These are phyloP conservation scores for Prosopis cineraria DNA, from an alignment of 306 rosid genomes.

Conservation along the genomic window DNA sequence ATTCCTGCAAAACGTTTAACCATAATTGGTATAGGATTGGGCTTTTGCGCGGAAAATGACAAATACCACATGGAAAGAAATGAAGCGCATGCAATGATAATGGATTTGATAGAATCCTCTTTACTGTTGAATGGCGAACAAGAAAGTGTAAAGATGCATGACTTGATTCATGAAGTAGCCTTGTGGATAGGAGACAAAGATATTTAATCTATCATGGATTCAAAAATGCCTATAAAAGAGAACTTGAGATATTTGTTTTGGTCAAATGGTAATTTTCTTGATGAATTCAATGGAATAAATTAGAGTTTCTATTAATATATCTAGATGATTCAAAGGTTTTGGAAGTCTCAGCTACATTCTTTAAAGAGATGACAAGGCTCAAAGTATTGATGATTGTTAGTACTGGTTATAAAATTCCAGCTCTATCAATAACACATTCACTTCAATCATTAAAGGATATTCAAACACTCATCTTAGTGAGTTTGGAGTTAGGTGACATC, in stretches of 20 bases:
- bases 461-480: too few relatives aligned
- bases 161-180: constrained; percentile 23
- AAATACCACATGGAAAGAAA: background rate
- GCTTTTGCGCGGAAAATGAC: background rate
- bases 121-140: background rate
- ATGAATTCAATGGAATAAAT: constrained; percentile 2
- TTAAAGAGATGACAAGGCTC: constrained; percentile 6
- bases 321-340: too few relatives aligned
- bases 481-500: background rate
- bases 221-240: background rate
- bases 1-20: background rate
- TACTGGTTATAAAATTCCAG: too few relatives aligned
- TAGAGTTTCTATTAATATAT: constrained; percentile 1
- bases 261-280: background rate
- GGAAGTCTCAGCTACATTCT: background rate
- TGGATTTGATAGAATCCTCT: constrained; percentile 16
- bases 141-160: constrained; percentile 29
- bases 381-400: constrained; percentile 2
- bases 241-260: constrained; percentile 11
- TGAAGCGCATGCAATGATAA: background rate
- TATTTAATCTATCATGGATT: background rate
- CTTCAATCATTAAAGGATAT: too few relatives aligned
- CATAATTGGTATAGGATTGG: background rate
- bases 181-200: background rate
- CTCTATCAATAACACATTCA: background rate